phyloP scores from a whole-genome alignment of 371 early-diverging fungal species.

The Mucor piriformis region DNA sequence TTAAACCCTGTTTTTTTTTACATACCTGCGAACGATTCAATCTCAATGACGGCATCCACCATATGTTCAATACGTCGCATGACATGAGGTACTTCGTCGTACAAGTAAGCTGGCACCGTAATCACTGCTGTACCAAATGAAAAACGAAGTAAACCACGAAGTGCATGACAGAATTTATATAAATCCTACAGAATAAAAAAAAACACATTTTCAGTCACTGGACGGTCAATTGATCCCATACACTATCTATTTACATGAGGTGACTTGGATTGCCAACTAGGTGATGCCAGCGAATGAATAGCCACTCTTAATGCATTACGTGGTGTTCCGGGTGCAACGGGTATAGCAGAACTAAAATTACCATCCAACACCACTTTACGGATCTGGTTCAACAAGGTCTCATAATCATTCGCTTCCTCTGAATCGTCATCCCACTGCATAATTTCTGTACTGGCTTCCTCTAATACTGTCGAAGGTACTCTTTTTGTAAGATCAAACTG shows the following conservation, averaged over 20 bases:
- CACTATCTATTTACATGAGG: slow-evolving; percentile 56
- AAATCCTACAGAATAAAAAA: slow-evolving; percentile 49
- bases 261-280: slow-evolving; percentile 70
- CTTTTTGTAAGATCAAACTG: slow-evolving; percentile 79
- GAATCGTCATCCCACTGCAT: slow-evolving; percentile 35
- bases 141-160: slow-evolving; percentile 78
- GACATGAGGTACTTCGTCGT: slow-evolving; percentile 57
- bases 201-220: too few relatives aligned
- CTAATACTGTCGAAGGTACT: slow-evolving; percentile 54
- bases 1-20: not conserved
- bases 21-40: slow-evolving; percentile 91
- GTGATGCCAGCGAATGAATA: slow-evolving; percentile 79
- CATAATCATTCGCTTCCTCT: slow-evolving; percentile 50
- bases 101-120: slow-evolving; percentile 83
- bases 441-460: slow-evolving; percentile 48
- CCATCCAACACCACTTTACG: slow-evolving; percentile 59
- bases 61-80: slow-evolving; percentile 80
- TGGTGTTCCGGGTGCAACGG: slow-evolving; percentile 47
- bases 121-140: slow-evolving; percentile 80
- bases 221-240: too few relatives aligned
- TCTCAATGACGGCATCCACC: slow-evolving; percentile 85
- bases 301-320: slow-evolving; percentile 76
- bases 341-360: slow-evolving; percentile 61
- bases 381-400: slow-evolving; percentile 58
- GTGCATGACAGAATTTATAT: slow-evolving; percentile 73